Conservation (phyloP, 2,329 filamentous ascomycete species). For the Orbilia brochopaga region DNA sequence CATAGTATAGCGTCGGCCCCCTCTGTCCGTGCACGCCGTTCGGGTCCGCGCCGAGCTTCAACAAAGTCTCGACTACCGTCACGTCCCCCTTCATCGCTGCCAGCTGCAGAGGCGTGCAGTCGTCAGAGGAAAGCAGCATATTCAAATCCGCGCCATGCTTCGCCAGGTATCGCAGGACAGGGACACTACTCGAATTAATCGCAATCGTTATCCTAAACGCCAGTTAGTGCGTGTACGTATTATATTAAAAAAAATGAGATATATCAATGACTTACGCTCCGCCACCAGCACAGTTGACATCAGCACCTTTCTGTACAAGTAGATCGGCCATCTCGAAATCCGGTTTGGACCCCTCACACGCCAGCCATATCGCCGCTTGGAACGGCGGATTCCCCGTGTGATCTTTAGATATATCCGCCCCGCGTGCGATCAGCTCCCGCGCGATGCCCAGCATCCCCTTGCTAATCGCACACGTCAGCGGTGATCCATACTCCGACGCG, state of each 20-base stretch:
- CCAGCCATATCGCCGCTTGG: background rate
- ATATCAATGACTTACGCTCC: constrained; percentile 19
- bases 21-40: constrained; percentile 5
- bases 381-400: constrained; percentile 10
- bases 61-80: constrained; percentile 5
- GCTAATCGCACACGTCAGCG: constrained; percentile 10
- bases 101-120: constrained; percentile 19
- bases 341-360: background rate
- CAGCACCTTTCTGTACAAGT: constrained; percentile 12
- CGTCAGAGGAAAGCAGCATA: constrained; percentile 2
- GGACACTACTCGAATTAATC: background rate
- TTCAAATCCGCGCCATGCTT: constrained; percentile 16
- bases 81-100: constrained; percentile 16
- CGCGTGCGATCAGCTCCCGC: constrained; percentile 23
- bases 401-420: constrained; percentile 12
- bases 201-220: constrained; percentile 11
- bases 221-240: background rate
- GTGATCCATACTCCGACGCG: constrained; percentile 8
- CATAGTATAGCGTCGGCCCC: constrained; percentile 19
- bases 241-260: background rate
- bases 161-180: constrained; percentile 8
- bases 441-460: constrained; percentile 24
- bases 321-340: constrained; percentile 20
- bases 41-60: constrained; percentile 15
- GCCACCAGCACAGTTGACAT: constrained; percentile 25